Evolutionary conservation across 2,329 filamentous ascomycete species (phyloP).

Genomic region (Zymoseptoria ardabiliae): DNA sequence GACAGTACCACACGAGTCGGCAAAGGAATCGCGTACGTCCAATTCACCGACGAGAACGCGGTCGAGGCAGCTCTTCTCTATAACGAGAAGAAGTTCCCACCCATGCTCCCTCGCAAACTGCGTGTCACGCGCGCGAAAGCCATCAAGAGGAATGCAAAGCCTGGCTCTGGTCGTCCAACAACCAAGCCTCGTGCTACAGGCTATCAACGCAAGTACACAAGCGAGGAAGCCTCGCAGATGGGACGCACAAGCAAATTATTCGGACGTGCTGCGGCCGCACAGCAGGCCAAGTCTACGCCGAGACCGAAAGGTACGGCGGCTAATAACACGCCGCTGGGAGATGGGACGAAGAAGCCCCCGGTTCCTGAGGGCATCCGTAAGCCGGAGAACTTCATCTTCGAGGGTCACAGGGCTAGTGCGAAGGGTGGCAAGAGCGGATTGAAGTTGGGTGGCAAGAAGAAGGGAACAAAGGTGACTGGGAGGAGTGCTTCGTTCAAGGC

Average conservation of each 20-base stretch:
- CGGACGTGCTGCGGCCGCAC: conserved; percentile 58
- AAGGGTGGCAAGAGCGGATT: conserved; percentile 58
- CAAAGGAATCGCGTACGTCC: conserved; percentile 96
- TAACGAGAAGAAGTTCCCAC: conserved; percentile 86
- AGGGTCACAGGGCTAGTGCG: conserved; percentile 66
- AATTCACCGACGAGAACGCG: conserved; percentile 79
- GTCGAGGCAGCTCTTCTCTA: conserved; percentile 87
- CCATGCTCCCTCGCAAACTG: conserved; percentile 81
- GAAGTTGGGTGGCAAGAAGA: conserved; percentile 47
- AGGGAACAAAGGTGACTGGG: conserved; percentile 35
- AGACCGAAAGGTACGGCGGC: conserved; percentile 2
- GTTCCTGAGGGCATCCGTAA: conserved; percentile 40
- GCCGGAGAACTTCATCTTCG: conserved; percentile 69
- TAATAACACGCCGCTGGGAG: conserved; percentile 19
- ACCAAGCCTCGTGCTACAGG: conserved; percentile 27
- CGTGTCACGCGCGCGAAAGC: conserved; percentile 83
- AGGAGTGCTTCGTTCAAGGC: conserved; percentile 43
- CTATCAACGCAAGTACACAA: conserved; percentile 64
- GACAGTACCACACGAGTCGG: conserved; percentile 86
- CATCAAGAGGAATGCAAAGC: conserved; percentile 43
- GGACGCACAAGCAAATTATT: conserved; percentile 70
- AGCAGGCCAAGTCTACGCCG: conserved; percentile 26
- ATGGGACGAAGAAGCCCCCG: conserved; percentile 1
- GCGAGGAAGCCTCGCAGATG: conserved; percentile 61
- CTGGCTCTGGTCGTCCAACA: conserved; percentile 24